Percentiles rank a stretch among this genome's conserved stretches.
phyloP scores from a whole-genome alignment of 2,329 filamentous ascomycete genomes.

The Orbilia ellipsospora region DNA sequence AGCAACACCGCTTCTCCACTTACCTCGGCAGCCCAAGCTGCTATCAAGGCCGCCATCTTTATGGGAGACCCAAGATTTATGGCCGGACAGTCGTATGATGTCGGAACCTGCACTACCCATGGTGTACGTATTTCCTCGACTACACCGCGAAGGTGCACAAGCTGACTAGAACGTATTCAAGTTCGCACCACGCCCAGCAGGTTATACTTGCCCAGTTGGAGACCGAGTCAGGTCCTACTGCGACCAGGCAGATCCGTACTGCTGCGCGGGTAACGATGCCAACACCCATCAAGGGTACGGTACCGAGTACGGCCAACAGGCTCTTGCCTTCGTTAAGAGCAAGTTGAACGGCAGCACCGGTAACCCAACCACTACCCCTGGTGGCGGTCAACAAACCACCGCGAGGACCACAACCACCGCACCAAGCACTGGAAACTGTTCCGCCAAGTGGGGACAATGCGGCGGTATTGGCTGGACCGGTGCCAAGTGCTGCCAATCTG shows the following conservation, averaged over 20 bases:
- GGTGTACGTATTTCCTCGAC: constrained; percentile 65
- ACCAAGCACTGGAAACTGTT: constrained; percentile 19
- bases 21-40: constrained; percentile 65
- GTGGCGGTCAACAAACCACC: constrained; percentile 21
- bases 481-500: constrained; percentile 61
- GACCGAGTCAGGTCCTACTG: constrained; percentile 72
- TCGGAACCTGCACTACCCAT: constrained; percentile 70
- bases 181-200: constrained; percentile 69
- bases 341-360: constrained; percentile 63
- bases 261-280: constrained; percentile 70
- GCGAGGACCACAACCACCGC: constrained; percentile 17
- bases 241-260: constrained; percentile 71
- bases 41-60: constrained; percentile 73
- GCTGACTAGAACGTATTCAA: neutral
- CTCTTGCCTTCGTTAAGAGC: constrained; percentile 69
- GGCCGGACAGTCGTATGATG: constrained; percentile 69
- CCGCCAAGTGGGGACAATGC: constrained; percentile 61
- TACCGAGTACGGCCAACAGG: constrained; percentile 68
- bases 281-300: constrained; percentile 71
- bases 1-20: constrained; percentile 65
- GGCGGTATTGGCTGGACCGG: constrained; percentile 62
- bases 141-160: neutral
- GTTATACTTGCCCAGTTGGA: constrained; percentile 68
- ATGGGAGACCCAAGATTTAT: constrained; percentile 73
- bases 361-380: constrained; percentile 14